A percentile compares a stretch with the other conserved stretches of the same genome.
Conservation (phyloP, 2,329 filamentous ascomycete species). For the Chaetomium sp. region DNA sequence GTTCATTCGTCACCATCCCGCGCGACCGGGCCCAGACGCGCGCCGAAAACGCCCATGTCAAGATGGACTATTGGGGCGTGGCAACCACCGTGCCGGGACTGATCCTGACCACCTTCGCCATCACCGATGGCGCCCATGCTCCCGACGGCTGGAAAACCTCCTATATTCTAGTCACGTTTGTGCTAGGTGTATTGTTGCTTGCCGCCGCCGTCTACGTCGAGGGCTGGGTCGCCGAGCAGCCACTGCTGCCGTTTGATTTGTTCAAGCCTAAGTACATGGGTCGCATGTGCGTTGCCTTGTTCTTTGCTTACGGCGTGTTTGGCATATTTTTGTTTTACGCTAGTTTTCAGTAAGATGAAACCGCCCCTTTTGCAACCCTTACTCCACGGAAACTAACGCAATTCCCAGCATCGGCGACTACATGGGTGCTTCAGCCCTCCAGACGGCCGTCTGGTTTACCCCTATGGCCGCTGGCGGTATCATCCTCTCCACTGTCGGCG, state of each 20-base stretch:
- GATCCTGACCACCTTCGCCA: constrained; percentile 71
- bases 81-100: constrained; percentile 64
- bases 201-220: constrained; percentile 68
- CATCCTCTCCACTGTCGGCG: constrained; percentile 63
- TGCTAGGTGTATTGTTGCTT: constrained; percentile 64
- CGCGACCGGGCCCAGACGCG: constrained; percentile 37
- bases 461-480: constrained; percentile 70
- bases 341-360: constrained; percentile 61
- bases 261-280: constrained; percentile 72
- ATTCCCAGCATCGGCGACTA: constrained; percentile 58
- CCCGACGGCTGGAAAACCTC: constrained; percentile 71
- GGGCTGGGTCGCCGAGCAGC: constrained; percentile 67
- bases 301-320: constrained; percentile 69
- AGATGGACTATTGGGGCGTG: constrained; percentile 71
- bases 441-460: constrained; percentile 68
- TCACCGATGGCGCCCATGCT: constrained; percentile 73
- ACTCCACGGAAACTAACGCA: constrained; percentile 3
- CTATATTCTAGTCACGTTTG: constrained; percentile 68
- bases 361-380: too few species aligned
- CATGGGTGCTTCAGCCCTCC: constrained; percentile 60
- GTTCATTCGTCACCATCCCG: constrained; percentile 47
- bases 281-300: constrained; percentile 60
- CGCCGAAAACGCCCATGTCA: constrained; percentile 33
- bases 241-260: constrained; percentile 69
- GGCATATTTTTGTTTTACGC: constrained; percentile 71